Conservation (phyloP, 176 grass and related monocot species). For the Leersia perrieri region DNA sequence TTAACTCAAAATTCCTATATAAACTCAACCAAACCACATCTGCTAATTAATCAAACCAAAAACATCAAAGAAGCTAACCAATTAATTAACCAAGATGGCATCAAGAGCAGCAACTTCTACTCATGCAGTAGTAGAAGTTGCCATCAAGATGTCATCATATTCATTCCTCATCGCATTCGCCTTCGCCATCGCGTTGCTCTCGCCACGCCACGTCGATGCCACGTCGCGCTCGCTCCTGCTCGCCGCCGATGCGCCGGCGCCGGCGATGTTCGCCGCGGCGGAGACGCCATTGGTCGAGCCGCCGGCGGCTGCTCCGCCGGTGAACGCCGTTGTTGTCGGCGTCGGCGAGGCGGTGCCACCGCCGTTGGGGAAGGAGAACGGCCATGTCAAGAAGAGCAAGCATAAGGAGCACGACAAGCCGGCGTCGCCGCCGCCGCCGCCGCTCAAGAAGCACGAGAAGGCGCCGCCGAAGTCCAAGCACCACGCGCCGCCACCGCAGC, state of each 20-base stretch:
- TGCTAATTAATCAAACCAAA: not conserved
- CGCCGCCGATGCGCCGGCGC: not conserved
- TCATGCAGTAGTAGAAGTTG: not conserved
- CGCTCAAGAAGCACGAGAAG: not conserved
- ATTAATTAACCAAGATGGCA: conserved; percentile 31
- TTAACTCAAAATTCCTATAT: not conserved
- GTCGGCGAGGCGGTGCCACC: not conserved
- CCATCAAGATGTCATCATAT: not conserved
- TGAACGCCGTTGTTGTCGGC: not conserved
- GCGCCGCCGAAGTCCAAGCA: conserved; percentile 30
- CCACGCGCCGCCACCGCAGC: conserved; percentile 19
- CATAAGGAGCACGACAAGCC: not conserved
- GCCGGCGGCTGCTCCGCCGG: not conserved
- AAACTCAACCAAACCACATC: not conserved
- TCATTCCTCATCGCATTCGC: conserved; percentile 10
- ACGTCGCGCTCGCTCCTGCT: conserved; percentile 2
- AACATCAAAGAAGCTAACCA: not conserved
- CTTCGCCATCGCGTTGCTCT: conserved; percentile 14
- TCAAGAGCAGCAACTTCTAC: not conserved
- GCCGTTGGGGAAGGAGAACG: not conserved
- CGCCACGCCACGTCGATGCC: not conserved
- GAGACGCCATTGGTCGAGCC: not conserved
- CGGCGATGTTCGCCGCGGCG: not conserved
- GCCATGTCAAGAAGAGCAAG: conserved; percentile 12
- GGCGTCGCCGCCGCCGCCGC: not conserved